These are phyloP conservation scores for Backusella mclennaniae DNA, from an alignment of 192 early-diverging fungal genomes.

Conservation along the genomic window DNA sequence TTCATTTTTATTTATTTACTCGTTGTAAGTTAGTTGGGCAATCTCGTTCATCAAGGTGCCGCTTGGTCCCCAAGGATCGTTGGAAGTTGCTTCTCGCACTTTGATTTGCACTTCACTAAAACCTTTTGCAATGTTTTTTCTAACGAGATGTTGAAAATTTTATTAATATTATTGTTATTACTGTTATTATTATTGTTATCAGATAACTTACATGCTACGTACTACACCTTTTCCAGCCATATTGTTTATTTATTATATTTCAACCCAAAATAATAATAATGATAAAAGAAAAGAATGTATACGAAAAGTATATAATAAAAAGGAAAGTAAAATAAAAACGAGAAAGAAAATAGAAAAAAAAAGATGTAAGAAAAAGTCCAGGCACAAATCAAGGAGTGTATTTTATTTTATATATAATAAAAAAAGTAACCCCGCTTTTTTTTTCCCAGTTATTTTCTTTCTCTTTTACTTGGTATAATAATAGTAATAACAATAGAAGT, in stretches of 20 bases:
- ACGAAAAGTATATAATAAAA: not conserved
- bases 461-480: not conserved
- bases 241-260: not conserved
- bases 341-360: constrained; percentile 11
- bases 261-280: not conserved
- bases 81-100: constrained; percentile 80
- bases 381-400: constrained; percentile 1
- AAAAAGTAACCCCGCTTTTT: constrained; percentile 10
- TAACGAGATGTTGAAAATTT: constrained; percentile 23
- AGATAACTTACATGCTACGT: constrained; percentile 30
- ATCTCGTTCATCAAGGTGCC: constrained; percentile 83
- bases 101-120: constrained; percentile 92
- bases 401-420: not conserved
- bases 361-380: not conserved
- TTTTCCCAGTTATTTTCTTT: not conserved
- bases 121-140: constrained; percentile 88
- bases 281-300: not conserved
- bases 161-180: not conserved
- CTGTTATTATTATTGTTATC: not conserved
- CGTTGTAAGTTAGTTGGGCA: constrained; percentile 78
- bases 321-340: not conserved
- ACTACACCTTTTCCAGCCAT: constrained; percentile 39
- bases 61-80: constrained; percentile 78
- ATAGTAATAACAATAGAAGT: too few relatives aligned
- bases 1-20: constrained; percentile 50